phyloP scores from a whole-genome alignment of 805 yeast genomes.

The Cyberlindnera lachancei region DNA sequence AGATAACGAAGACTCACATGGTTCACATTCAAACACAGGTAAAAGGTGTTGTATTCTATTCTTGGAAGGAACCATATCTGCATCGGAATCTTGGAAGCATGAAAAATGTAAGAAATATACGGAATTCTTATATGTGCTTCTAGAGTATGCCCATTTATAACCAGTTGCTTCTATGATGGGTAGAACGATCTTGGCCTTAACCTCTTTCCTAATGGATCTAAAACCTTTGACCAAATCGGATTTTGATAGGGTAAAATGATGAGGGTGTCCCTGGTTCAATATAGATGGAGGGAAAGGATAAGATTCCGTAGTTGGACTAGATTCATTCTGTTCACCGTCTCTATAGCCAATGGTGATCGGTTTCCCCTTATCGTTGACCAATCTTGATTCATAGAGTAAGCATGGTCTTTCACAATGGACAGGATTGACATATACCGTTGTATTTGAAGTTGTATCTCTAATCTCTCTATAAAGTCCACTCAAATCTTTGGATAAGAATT shows the following conservation, averaged over 20 bases:
- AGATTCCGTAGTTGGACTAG: constrained; percentile 17
- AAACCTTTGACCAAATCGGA: constrained; percentile 13
- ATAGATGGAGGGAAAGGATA: constrained; percentile 17
- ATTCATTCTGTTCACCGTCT: constrained; percentile 9
- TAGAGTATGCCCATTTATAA: constrained; percentile 20
- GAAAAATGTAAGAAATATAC: constrained; percentile 17
- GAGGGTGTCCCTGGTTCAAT: constrained; percentile 13
- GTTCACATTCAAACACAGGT: constrained; percentile 8
- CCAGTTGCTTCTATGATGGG: constrained; percentile 19
- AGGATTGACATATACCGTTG: constrained; percentile 16
- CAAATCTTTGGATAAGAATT: constrained; percentile 6
- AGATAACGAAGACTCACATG: constrained; percentile 15
- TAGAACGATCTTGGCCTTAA: constrained; percentile 11
- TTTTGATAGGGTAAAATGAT: constrained; percentile 15
- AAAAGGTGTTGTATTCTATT: constrained; percentile 5
- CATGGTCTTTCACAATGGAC: constrained; percentile 16
- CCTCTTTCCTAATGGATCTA: constrained; percentile 16
- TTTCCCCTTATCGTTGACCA: constrained; percentile 17
- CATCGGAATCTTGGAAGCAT: constrained; percentile 19
- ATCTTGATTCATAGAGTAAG: constrained; percentile 13
- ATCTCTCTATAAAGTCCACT: constrained; percentile 16
- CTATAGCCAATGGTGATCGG: constrained; percentile 16
- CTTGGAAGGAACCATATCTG: constrained; percentile 17
- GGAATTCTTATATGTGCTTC: constrained; percentile 15
- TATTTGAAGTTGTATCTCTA: constrained; percentile 14